Evolutionary conservation across 768 basidiomycete genomes (phyloP).

Genomic region (Rhizopogon roseolus): DNA sequence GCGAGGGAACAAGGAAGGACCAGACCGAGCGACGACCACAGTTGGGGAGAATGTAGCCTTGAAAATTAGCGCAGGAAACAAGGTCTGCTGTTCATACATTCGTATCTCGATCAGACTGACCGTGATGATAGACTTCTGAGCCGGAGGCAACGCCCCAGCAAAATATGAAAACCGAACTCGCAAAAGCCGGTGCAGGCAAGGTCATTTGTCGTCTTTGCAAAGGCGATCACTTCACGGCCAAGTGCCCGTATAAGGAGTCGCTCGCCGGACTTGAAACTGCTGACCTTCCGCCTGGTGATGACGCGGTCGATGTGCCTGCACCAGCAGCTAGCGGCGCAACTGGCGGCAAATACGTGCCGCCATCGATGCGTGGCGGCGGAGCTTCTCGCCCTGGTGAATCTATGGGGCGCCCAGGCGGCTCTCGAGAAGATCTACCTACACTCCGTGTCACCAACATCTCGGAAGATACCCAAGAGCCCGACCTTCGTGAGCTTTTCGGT

Average conservation of each 20-base stretch:
- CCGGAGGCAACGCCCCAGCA: conserved; percentile 63
- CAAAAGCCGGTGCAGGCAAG: conserved; percentile 77
- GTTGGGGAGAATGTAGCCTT: conserved; percentile 73
- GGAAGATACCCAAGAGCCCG: conserved; percentile 91
- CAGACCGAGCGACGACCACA: conserved; percentile 90
- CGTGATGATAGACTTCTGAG: conserved; percentile 47
- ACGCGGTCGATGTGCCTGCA: conserved; percentile 27
- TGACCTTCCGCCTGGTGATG: conserved; percentile 36
- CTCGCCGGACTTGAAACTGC: conserved; percentile 69
- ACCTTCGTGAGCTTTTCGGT: conserved; percentile 88
- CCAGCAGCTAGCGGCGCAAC: conserved; percentile 28
- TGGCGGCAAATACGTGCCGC: conserved; percentile 88
- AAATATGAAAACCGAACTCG: conserved; percentile 58
- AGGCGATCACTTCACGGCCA: conserved; percentile 96
- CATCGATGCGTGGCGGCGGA: conserved; percentile 79
- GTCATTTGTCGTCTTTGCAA: conserved; percentile 92
- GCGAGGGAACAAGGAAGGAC: conserved; percentile 80
- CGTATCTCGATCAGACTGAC: background rate
- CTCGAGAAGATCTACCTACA: conserved; percentile 90
- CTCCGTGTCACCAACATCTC: conserved; percentile 96
- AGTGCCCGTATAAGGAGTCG: conserved; percentile 97
- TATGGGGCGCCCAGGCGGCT: conserved; percentile 50
- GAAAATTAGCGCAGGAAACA: conserved; percentile 60
- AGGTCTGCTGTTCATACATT: conserved; percentile 32
- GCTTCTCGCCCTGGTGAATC: conserved; percentile 69